Evolutionary conservation across 306 rosid genomes (phyloP).

Genomic region (Luffa aegyptiaca): DNA sequence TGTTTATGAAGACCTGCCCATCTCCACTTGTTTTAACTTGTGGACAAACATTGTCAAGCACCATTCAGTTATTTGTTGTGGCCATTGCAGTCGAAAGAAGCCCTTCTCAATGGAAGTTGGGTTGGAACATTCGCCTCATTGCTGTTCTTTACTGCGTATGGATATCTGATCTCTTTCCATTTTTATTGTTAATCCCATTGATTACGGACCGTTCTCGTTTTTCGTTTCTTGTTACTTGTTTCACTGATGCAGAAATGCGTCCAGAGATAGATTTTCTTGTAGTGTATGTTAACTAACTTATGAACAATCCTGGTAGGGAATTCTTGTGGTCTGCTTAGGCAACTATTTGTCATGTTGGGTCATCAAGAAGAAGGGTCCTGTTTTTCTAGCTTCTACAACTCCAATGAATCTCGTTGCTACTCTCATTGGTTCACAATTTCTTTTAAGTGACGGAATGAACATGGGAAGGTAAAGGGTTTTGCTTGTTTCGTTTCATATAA

Average conservation of each 20-base stretch:
- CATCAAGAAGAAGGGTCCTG: conserved; percentile 7
- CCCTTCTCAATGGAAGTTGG: conserved; percentile 53
- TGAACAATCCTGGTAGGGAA: too few species aligned
- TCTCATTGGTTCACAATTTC: neutral
- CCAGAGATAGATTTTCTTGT: too few species aligned
- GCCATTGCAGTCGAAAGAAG: conserved; percentile 60
- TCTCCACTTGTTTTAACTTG: conserved; percentile 66
- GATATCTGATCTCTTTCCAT: too few species aligned
- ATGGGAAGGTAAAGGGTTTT: neutral
- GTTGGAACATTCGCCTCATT: conserved; percentile 56
- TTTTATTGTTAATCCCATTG: too few species aligned
- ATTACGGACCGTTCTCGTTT: too few species aligned
- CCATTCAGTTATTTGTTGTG: conserved; percentile 47
- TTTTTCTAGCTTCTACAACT: neutral
- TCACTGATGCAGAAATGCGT: too few species aligned
- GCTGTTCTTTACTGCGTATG: conserved; percentile 56
- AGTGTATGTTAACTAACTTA: too few species aligned
- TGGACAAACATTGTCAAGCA: too few species aligned
- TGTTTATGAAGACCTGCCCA: conserved; percentile 50
- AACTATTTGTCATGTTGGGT: conserved; percentile 1
- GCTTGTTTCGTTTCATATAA: too few species aligned
- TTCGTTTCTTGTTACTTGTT: too few species aligned
- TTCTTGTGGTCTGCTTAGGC: neutral
- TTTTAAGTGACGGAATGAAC: neutral
- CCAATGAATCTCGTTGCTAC: conserved; percentile 9